Base-by-base conservation (phyloP, 176 grass and related monocot genomes). In the Rhynchospora breviuscula region DNA sequence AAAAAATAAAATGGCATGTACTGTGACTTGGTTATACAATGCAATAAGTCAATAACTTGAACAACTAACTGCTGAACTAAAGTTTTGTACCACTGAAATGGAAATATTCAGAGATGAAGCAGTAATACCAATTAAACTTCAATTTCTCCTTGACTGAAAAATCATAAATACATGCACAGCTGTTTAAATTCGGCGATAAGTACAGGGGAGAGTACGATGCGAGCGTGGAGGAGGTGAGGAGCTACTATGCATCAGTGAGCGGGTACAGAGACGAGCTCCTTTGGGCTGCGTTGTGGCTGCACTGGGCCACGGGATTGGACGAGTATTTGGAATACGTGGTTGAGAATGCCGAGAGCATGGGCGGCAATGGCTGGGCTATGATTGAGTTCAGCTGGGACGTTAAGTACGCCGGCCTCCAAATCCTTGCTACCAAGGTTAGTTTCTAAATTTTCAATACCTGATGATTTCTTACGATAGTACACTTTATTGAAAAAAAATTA, bases 311-410 rank as follows among this genome's bases (percentile, higher is more conserved):
- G 1, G 86, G 89, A 0, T 22, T 29, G 53, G 86, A 72, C 26
- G 86, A 86, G 0, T 99, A 93, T 83, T 80, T 99, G 65, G 88
- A 80, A 2, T 99, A 99, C 83, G 96, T 67, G 45, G 86, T 89
- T 59, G 86, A 89, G 31, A 91, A 84, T 3, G 93, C 92, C 35
- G 64, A 93, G 1, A 0, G 6, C 17, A 86, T 93, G 80, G 96
- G 89, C 51, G 96, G 93, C 64, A 85, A 76, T 64, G 96, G 91
- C 0, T 99, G 96, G 96, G 91, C 89, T 59, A 95, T 99, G 77
- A 89, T 85, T 3, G 96, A 99, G 91, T 99, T 99, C 86, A 93
- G 93, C 85, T 99, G 96, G 96, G 96, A 99, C 35, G 91, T 93
- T 80, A 99, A 99, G 83, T 99, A 89, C 52, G 96, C 96, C 45